A percentile compares a stretch with the other conserved stretches of the same genome.
Conservation (phyloP, 2,329 filamentous ascomycete species). For the Fusarium penzigii region DNA sequence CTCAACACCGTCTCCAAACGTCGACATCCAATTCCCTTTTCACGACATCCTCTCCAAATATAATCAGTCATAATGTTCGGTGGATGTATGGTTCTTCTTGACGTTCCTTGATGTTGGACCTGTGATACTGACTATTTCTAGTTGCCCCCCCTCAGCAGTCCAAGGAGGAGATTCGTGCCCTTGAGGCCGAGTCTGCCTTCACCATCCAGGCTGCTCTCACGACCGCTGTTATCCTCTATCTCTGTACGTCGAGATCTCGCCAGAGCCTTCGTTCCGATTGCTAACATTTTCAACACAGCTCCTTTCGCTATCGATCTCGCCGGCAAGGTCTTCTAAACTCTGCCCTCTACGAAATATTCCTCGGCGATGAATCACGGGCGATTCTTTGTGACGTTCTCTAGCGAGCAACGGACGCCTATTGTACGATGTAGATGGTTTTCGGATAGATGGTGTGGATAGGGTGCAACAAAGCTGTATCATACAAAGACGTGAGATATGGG, state of each 20-base stretch:
- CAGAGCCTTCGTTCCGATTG: neutral
- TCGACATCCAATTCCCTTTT: neutral
- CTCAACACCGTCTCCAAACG: neutral
- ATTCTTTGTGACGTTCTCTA: neutral
- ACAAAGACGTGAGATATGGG: neutral
- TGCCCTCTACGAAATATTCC: neutral
- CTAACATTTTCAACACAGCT: constrained; percentile 39
- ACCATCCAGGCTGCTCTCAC: constrained; percentile 68
- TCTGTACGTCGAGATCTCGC: constrained; percentile 60
- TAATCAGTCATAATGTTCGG: constrained; percentile 57
- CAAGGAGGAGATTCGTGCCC: constrained; percentile 67
- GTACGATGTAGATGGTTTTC: constrained; percentile 26
- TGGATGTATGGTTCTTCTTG: constrained; percentile 51
- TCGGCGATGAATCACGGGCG: constrained; percentile 1
- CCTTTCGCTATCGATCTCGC: constrained; percentile 59
- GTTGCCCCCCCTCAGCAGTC: constrained; percentile 70
- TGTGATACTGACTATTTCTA: constrained; percentile 35
- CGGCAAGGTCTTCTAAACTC: constrained; percentile 43
- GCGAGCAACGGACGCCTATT: constrained; percentile 7
- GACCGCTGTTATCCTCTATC: constrained; percentile 69
- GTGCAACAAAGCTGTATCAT: too few species aligned
- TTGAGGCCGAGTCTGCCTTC: constrained; percentile 67
- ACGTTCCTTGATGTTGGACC: neutral
- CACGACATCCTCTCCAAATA: neutral
- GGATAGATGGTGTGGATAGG: constrained; percentile 16